Percentiles rank a stretch among this genome's conserved stretches.
Evolutionary conservation across 2,329 filamentous ascomycete species (phyloP).

Genomic region (Zymoseptoria passerinii): DNA sequence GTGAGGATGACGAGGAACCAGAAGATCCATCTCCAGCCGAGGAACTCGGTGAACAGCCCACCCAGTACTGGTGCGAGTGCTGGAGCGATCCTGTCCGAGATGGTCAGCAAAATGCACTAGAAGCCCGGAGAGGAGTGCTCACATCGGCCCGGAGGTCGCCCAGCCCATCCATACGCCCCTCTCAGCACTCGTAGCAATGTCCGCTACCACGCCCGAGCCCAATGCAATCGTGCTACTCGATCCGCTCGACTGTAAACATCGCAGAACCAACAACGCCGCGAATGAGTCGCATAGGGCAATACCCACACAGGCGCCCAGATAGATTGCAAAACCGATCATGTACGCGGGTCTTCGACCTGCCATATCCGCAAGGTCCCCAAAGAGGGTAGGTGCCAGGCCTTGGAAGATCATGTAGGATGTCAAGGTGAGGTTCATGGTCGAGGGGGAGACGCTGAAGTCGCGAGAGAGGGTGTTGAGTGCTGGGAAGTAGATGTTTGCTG

Average conservation of each 20-base stretch:
- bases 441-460: constrained; percentile 38
- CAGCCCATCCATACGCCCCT: constrained; percentile 29
- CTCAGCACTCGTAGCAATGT: constrained; percentile 27
- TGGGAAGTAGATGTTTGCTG: constrained; percentile 48
- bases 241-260: constrained; percentile 30
- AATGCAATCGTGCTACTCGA: constrained; percentile 34
- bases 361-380: constrained; percentile 19
- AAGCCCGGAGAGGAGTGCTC: not conserved
- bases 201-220: constrained; percentile 27
- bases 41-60: constrained; percentile 26
- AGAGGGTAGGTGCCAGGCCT: constrained; percentile 33
- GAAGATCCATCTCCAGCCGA: constrained; percentile 32
- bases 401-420: constrained; percentile 54
- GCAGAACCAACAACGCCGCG: constrained; percentile 17
- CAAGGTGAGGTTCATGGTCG: constrained; percentile 42
- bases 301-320: constrained; percentile 18
- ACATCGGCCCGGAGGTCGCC: constrained; percentile 23
- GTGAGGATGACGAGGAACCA: constrained; percentile 38
- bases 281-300: constrained; percentile 15
- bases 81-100: constrained; percentile 13
- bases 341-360: constrained; percentile 19
- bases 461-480: constrained; percentile 42
- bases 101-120: constrained; percentile 6
- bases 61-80: constrained; percentile 24
- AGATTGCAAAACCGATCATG: constrained; percentile 19